phyloP scores from a whole-genome alignment of 225 moss, liverwort and hornwort species.

The Polytrichum commune region DNA sequence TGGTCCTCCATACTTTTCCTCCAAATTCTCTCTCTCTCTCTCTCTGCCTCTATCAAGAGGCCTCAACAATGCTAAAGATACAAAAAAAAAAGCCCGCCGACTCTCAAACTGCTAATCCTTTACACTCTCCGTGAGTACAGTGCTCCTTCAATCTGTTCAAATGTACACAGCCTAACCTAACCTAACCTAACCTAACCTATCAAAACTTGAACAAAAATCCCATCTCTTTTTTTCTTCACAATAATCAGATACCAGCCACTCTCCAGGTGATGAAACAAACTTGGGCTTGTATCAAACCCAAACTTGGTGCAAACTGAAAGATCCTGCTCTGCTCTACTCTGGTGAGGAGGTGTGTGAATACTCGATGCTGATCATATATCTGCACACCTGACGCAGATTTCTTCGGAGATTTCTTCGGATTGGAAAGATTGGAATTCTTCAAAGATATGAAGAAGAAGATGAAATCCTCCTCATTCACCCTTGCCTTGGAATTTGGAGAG shows the following conservation, averaged over 20 bases:
- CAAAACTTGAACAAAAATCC: not conserved
- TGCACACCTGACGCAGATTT: too few relatives aligned
- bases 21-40: not conserved
- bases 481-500: constrained; percentile 9
- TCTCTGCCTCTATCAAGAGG: constrained; percentile 13
- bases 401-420: too few relatives aligned
- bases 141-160: constrained; percentile 5
- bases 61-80: constrained; percentile 25
- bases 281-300: too few relatives aligned
- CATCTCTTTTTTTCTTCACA: not conserved
- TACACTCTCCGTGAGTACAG: not conserved
- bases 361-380: too few relatives aligned
- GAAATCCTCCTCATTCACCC: not conserved
- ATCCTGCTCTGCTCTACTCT: too few relatives aligned
- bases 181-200: not conserved
- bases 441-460: not conserved
- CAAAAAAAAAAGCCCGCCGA: constrained; percentile 3
- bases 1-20: not conserved
- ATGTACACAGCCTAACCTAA: constrained; percentile 13
- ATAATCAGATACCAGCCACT: not conserved
- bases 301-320: too few relatives aligned
- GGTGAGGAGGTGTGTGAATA: too few relatives aligned
- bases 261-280: not conserved
- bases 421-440: not conserved
- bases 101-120: constrained; percentile 6